Base-by-base conservation (phyloP, 2,329 filamentous ascomycete species). In the Hymenoscyphus infarciens region DNA sequence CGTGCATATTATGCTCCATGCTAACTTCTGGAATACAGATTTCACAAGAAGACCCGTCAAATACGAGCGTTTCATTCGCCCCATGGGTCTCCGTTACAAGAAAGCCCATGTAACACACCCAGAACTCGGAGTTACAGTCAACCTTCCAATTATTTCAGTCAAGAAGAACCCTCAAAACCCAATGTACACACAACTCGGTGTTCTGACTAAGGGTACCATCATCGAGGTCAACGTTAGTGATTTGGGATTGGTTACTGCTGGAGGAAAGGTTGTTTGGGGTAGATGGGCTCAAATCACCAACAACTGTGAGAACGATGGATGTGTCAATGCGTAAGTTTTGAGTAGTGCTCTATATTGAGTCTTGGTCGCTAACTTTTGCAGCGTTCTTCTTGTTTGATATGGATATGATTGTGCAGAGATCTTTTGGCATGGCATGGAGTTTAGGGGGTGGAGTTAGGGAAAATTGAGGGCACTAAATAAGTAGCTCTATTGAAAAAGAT, bases 171-270 rank as follows among this genome's bases (percentile, higher is more conserved):
- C 91, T 1, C 90, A 92, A 78, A 92, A 92, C 74, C 91, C 91
- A 0, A 83, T 96, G 74, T 97, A 97, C 78, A 97, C 94, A 0
- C 92, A 97, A 74, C 81, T 98, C 5, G 63, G 65, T 38, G 93
- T 97, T 2, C 76, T 97, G 72, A 94, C 90, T 56, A 92, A 92
- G 78, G 91, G 91, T 67, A 94, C 87, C 33, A 85, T 89, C 65
- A 86, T 94, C 73, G 94, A 98, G 78, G 92, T 98, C 72, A 97
- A 99, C 74, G 92, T 97, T 33, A 90, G 85, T 62, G 95, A 99
- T 75, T 78, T 98, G 66, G 95, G 95, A 67, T 81, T 98, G 65
- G 92, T 96, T 16, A 98, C 95, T 2, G 89, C 93, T 1, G 88
- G 87, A 66, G 95, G 95, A 66, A 97, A 97, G 79, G 91, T 97